phyloP scores from a whole-genome alignment of 805 yeast species.

The Starmerella khaoyaiensis region DNA sequence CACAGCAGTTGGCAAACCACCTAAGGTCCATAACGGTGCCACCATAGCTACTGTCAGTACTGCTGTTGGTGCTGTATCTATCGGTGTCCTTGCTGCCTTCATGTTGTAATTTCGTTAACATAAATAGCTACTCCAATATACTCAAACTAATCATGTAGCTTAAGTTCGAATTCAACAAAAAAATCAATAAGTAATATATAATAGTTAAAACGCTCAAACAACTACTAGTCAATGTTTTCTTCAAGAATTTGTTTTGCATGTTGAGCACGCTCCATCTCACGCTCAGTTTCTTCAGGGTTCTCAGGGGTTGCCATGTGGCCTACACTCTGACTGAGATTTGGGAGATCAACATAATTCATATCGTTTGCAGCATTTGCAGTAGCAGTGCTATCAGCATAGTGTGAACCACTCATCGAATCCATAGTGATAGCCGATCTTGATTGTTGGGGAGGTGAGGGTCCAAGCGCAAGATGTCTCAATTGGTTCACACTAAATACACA shows the following conservation, averaged over 20 bases:
- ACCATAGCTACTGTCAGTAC: not conserved
- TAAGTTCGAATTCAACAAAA: not conserved
- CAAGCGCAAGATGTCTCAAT: constrained; percentile 29
- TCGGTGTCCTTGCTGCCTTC: constrained; percentile 3
- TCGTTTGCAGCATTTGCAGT: constrained; percentile 23
- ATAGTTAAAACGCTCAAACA: not conserved
- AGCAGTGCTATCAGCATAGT: constrained; percentile 23
- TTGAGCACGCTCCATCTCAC: constrained; percentile 14
- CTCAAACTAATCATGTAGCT: not conserved
- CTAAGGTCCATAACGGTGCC: constrained; percentile 7
- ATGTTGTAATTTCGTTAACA: not conserved
- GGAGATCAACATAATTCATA: constrained; percentile 15
- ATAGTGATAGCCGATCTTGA: constrained; percentile 17
- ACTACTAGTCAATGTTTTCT: constrained; percentile 1
- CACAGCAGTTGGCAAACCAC: not conserved
- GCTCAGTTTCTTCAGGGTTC: constrained; percentile 9
- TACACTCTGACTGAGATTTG: constrained; percentile 16
- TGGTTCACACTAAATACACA: constrained; percentile 47
- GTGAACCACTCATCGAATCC: constrained; percentile 20
- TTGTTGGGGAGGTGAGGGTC: constrained; percentile 22
- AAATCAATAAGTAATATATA: not conserved
- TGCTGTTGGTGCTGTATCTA: constrained; percentile 2
- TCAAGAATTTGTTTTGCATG: constrained; percentile 8
- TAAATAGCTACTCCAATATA: not conserved
- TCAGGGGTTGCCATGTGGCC: constrained; percentile 18